Conservation (phyloP, 257 asterid species). For the Forsythia suspensa region DNA sequence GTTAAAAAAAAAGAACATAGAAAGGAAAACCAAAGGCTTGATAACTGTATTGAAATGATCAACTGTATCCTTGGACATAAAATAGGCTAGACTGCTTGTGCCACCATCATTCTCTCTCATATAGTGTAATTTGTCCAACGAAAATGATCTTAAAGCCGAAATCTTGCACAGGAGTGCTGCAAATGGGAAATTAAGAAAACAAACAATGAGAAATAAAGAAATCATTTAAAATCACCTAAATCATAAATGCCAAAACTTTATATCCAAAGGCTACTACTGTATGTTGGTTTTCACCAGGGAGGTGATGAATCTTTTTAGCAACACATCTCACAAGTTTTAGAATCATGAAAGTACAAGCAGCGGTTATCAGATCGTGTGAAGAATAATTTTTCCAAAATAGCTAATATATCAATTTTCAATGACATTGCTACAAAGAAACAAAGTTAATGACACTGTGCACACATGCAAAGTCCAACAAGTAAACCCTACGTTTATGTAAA, state of each 20-base stretch:
- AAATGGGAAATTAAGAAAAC: conserved; percentile 26
- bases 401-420: background rate
- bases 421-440: background rate
- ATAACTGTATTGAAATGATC: conserved; percentile 78
- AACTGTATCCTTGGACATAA: conserved; percentile 81
- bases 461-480: background rate
- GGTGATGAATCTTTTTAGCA: background rate
- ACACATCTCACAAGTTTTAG: background rate
- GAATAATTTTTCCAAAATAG: background rate
- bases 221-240: background rate
- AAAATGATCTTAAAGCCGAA: conserved; percentile 86
- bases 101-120: conserved; percentile 81
- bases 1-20: conserved; percentile 90
- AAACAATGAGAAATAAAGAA: conserved; percentile 13
- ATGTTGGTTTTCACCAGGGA: background rate
- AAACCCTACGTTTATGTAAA: background rate
- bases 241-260: background rate
- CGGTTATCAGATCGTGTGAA: background rate
- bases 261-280: background rate
- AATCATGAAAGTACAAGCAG: background rate
- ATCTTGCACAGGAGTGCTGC: conserved; percentile 93
- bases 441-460: background rate
- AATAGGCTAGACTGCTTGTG: conserved; percentile 92
- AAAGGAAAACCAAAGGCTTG: conserved; percentile 94
- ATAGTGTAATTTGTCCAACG: conserved; percentile 78